Evolutionary conservation across 2,329 filamentous ascomycete genomes (phyloP).

Genomic region (Dothideomycetes sp.): DNA sequence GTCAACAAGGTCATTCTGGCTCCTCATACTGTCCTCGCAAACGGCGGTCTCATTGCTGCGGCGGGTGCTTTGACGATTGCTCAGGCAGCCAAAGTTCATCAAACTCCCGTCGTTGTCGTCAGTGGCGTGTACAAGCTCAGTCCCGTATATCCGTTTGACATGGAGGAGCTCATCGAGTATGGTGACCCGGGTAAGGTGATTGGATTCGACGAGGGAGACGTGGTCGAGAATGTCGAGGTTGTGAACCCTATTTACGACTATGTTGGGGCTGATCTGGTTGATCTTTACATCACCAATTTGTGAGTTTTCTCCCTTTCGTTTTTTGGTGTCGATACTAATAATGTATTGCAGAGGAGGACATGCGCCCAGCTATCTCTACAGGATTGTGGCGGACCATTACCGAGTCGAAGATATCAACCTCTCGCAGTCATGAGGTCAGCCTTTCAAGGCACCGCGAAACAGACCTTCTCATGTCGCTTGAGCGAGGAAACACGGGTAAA

Average conservation of each 20-base stretch:
- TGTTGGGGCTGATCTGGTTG: conserved; percentile 63
- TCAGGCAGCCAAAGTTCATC: conserved; percentile 70
- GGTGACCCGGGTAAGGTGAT: conserved; percentile 70
- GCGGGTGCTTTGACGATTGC: conserved; percentile 77
- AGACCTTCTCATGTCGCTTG: no score
- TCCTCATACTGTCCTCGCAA: conserved; percentile 77
- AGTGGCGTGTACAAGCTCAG: conserved; percentile 90
- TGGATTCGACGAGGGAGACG: conserved; percentile 64
- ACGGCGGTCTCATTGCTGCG: conserved; percentile 75
- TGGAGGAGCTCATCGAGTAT: conserved; percentile 74
- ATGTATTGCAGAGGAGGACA: conserved; percentile 43
- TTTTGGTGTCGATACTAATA: neutral
- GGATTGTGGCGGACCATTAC: conserved; percentile 66
- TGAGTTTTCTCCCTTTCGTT: conserved; percentile 31
- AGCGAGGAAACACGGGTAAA: no score
- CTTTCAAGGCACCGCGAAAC: no score
- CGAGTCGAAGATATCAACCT: conserved; percentile 58
- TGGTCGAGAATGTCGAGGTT: conserved; percentile 68
- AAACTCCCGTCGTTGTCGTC: conserved; percentile 77
- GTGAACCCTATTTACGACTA: conserved; percentile 75
- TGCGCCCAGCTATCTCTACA: conserved; percentile 60
- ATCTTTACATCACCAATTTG: conserved; percentile 80
- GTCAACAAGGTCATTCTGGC: conserved; percentile 92
- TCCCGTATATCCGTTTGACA: conserved; percentile 76
- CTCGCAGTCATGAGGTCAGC: conserved; percentile 12